Percentiles rank a stretch among this genome's conserved stretches.
Evolutionary conservation across 768 basidiomycete genomes (phyloP).

Genomic region (Lentinula aciculospora): DNA sequence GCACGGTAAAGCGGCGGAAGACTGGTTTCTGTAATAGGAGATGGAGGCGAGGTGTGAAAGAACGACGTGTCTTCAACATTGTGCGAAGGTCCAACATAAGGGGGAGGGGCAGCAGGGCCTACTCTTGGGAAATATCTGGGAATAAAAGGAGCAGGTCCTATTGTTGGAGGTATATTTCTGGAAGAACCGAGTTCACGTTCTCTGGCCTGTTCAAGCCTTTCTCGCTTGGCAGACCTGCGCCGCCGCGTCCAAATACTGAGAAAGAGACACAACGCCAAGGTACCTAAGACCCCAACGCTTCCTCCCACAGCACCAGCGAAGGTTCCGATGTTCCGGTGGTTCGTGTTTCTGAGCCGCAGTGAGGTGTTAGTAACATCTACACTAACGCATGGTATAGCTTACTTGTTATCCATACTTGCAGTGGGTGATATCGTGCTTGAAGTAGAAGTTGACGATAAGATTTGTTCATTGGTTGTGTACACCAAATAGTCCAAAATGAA

Average conservation of each 20-base stretch:
- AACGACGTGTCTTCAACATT: background rate
- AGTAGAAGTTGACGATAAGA: conserved; percentile 11
- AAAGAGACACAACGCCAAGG: conserved; percentile 42
- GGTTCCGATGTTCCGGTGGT: conserved; percentile 26
- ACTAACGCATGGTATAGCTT: conserved; percentile 15
- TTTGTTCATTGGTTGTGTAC: conserved; percentile 22
- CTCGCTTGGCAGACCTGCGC: conserved; percentile 31
- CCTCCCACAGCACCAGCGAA: conserved; percentile 53
- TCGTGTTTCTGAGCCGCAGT: background rate
- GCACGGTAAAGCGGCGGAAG: background rate
- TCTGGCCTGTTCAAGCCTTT: conserved; percentile 26
- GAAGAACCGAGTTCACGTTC: conserved; percentile 13
- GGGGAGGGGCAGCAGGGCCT: conserved; percentile 32
- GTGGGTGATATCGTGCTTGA: conserved; percentile 8
- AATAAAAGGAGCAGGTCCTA: conserved; percentile 42
- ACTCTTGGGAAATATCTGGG: conserved; percentile 57
- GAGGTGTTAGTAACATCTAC: background rate
- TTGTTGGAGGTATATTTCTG: conserved; percentile 29
- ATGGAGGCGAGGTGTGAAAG: background rate
- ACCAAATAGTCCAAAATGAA: conserved; percentile 46
- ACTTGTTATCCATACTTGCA: conserved; percentile 16
- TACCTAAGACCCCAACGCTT: conserved; percentile 42
- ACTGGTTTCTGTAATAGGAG: background rate
- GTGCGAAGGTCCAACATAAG: conserved; percentile 25
- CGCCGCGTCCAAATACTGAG: conserved; percentile 47